Evolutionary conservation across 1,139 yeast species (phyloP).

Genomic region (Spathaspora sp.): DNA sequence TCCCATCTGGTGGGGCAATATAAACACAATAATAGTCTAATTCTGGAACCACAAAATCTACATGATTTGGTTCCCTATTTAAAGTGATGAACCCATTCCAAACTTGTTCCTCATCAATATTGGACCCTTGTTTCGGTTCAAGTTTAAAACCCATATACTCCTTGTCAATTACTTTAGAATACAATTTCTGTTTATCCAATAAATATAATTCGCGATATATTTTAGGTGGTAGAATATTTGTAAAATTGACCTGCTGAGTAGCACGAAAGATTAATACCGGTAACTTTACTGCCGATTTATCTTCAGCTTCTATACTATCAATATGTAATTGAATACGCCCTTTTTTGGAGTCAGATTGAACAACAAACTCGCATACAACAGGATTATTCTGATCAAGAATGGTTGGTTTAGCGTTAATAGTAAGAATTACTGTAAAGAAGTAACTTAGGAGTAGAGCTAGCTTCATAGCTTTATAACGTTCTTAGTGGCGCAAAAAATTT

Average conservation of each 20-base stretch:
- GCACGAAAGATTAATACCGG: conserved; percentile 30
- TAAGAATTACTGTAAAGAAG: background rate
- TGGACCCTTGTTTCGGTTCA: conserved; percentile 6
- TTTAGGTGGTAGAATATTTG: conserved; percentile 21
- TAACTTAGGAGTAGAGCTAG: background rate
- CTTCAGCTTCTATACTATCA: conserved; percentile 4
- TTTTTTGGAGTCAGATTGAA: conserved; percentile 7
- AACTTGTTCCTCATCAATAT: conserved; percentile 7
- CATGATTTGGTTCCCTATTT: conserved; percentile 11
- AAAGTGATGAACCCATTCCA: conserved; percentile 12
- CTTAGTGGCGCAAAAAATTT: no score
- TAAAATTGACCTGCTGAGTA: conserved; percentile 23
- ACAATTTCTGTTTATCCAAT: conserved; percentile 14
- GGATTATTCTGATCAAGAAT: conserved; percentile 8
- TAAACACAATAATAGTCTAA: conserved; percentile 38
- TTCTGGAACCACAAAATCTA: conserved; percentile 17
- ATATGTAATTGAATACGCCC: conserved; percentile 4
- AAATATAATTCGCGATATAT: conserved; percentile 14
- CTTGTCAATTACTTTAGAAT: conserved; percentile 14
- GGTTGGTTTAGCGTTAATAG: conserved; percentile 7
- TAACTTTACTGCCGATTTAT: conserved; percentile 11
- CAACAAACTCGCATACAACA: conserved; percentile 10
- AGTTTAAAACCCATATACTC: conserved; percentile 12
- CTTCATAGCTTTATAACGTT: no score
- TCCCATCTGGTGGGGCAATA: conserved; percentile 23